These are phyloP conservation scores for Arabis hirsuta DNA, from an alignment of 345 rosid species.

Conservation along the genomic window DNA sequence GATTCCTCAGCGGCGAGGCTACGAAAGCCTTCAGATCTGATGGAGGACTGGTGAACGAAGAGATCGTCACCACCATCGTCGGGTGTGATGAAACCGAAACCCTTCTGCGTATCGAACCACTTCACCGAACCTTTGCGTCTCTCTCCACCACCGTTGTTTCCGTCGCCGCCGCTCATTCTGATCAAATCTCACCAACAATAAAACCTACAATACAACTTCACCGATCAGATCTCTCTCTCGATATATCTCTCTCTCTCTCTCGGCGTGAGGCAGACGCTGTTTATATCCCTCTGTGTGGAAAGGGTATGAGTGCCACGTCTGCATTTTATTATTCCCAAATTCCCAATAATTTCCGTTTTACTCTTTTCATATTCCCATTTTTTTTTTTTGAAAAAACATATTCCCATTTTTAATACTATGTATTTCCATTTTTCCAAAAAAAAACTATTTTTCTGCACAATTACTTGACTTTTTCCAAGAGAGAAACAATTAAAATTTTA, in stretches of 20 bases:
- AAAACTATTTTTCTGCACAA: constrained; percentile 4
- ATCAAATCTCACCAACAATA: neutral
- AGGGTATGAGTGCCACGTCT: constrained; percentile 46
- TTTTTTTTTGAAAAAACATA: neutral
- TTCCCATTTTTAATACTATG: neutral
- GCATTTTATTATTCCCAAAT: constrained; percentile 1
- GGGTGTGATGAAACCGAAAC: constrained; percentile 92
- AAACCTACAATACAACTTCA: neutral
- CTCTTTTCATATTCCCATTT: constrained; percentile 1
- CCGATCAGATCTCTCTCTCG: constrained; percentile 31
- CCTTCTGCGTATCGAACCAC: constrained; percentile 78
- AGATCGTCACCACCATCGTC: constrained; percentile 83
- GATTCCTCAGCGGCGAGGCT: constrained; percentile 69
- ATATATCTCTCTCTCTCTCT: neutral
- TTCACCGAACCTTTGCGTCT: constrained; percentile 62
- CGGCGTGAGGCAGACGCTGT: constrained; percentile 33
- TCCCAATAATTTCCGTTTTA: neutral
- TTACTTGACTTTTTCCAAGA: constrained; percentile 17
- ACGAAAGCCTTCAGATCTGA: constrained; percentile 75
- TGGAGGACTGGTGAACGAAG: constrained; percentile 85
- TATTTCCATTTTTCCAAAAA: neutral
- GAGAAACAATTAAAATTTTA: neutral
- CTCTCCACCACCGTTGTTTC: constrained; percentile 25
- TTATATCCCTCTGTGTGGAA: constrained; percentile 44
- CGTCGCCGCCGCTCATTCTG: constrained; percentile 39